Evolutionary conservation across 2,329 filamentous ascomycete genomes (phyloP).

Genomic region (Fusarium citri): DNA sequence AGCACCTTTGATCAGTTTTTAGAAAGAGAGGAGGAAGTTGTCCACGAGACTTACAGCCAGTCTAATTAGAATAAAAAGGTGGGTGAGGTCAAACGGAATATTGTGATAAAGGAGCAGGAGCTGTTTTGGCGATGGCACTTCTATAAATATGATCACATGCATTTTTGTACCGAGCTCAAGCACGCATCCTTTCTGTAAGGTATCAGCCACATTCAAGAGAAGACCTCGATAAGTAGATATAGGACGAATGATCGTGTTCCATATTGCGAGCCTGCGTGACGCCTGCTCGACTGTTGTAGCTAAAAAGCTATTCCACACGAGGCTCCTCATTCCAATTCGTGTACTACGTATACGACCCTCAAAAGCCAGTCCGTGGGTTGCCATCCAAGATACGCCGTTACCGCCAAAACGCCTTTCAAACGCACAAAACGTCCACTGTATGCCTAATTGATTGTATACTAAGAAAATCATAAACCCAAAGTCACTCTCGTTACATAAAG

Average conservation of each 20-base stretch:
- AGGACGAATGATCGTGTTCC: neutral
- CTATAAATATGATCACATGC: neutral
- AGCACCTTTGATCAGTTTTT: constrained; percentile 59
- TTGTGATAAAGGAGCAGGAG: neutral
- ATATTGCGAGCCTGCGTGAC: neutral
- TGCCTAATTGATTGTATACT: constrained; percentile 3
- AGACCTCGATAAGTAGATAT: neutral
- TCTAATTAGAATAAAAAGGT: neutral
- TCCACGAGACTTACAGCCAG: constrained; percentile 47
- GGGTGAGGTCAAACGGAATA: neutral
- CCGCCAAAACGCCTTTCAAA: constrained; percentile 24
- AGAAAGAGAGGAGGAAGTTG: constrained; percentile 51
- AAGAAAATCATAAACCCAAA: constrained; percentile 5
- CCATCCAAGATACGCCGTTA: constrained; percentile 25
- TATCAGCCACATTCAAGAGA: neutral
- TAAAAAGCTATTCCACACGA: neutral
- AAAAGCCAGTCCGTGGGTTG: constrained; percentile 19
- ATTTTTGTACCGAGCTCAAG: neutral
- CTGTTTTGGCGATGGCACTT: neutral
- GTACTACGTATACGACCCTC: neutral
- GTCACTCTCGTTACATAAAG: neutral
- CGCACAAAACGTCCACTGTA: constrained; percentile 3
- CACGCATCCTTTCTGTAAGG: neutral
- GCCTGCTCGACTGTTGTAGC: neutral
- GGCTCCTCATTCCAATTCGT: constrained; percentile 1